Percentiles rank a stretch among this genome's conserved stretches.
Evolutionary conservation across 2,329 filamentous ascomycete species (phyloP).

Genomic region (Arthroderma sp.): DNA sequence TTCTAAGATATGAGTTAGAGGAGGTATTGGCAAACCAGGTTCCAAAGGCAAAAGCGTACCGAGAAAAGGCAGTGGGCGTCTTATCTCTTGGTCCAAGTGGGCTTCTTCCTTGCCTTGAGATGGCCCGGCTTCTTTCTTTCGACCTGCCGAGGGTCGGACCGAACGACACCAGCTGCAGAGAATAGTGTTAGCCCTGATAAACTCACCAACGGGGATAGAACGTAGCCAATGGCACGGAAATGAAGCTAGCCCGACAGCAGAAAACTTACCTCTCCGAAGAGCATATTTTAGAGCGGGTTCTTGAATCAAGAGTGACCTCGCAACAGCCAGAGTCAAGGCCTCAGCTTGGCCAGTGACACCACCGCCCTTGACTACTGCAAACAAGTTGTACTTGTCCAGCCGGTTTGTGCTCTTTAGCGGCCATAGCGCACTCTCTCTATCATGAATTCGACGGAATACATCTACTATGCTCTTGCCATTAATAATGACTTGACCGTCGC

Average conservation of each 20-base stretch:
- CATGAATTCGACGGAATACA: conserved; percentile 76
- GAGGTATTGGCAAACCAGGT: conserved; percentile 3
- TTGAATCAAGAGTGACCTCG: conserved; percentile 76
- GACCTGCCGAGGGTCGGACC: conserved; percentile 78
- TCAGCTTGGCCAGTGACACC: conserved; percentile 93
- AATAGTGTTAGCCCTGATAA: background rate
- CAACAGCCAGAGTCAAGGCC: conserved; percentile 78
- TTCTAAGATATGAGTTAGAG: background rate
- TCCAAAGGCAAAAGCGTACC: background rate
- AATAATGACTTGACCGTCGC: conserved; percentile 75
- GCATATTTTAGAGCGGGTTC: conserved; percentile 84
- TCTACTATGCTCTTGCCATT: conserved; percentile 79
- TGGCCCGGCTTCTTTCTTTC: conserved; percentile 97
- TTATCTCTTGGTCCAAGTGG: conserved; percentile 85
- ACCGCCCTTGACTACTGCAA: conserved; percentile 70
- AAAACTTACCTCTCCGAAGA: conserved; percentile 67
- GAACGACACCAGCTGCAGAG: conserved; percentile 68
- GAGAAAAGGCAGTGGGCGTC: conserved; percentile 7
- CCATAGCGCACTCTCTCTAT: conserved; percentile 90
- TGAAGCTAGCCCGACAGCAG: background rate
- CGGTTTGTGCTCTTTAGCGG: conserved; percentile 68
- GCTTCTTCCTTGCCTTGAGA: conserved; percentile 95
- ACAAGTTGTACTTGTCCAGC: conserved; percentile 94
- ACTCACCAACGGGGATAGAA: background rate
- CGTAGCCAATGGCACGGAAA: background rate